phyloP scores from a whole-genome alignment of 2,329 filamentous ascomycete genomes.

The Stachybotrys elegans region DNA sequence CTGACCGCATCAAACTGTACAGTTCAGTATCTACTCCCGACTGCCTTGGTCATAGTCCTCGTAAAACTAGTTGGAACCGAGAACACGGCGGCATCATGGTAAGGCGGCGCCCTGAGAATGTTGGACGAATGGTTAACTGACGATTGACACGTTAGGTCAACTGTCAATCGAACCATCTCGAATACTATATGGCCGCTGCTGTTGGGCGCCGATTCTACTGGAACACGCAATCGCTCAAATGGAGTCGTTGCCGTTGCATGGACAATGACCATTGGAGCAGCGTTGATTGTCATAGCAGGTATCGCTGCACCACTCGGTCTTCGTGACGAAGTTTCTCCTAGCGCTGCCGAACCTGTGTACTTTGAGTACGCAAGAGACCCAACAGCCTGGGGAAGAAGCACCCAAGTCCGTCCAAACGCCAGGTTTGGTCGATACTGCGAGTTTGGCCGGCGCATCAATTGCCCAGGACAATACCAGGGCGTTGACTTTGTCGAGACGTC shows the following conservation, averaged over 20 bases:
- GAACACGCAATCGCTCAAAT: background rate
- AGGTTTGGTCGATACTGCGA: background rate
- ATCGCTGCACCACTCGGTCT: background rate
- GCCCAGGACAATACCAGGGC: background rate
- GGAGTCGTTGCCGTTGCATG: background rate
- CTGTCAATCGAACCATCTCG: background rate
- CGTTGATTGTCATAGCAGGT: background rate
- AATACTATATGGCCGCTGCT: background rate
- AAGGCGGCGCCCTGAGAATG: background rate
- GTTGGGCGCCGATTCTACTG: background rate
- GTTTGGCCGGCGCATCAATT: background rate
- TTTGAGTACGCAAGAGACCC: background rate
- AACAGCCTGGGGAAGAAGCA: background rate
- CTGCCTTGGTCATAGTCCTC: background rate
- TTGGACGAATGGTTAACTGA: background rate
- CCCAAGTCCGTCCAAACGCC: background rate
- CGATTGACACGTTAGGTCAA: background rate
- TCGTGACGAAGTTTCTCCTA: background rate
- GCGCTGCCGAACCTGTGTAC: background rate
- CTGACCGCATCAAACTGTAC: too few species aligned
- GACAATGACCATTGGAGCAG: background rate
- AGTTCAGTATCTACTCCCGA: background rate
- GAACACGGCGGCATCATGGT: background rate
- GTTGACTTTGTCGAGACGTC: background rate
- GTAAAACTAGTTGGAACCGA: background rate